These are phyloP conservation scores for Parmelia sp. DNA, from an alignment of 495 filamentous ascomycete species.

Conservation along the genomic window DNA sequence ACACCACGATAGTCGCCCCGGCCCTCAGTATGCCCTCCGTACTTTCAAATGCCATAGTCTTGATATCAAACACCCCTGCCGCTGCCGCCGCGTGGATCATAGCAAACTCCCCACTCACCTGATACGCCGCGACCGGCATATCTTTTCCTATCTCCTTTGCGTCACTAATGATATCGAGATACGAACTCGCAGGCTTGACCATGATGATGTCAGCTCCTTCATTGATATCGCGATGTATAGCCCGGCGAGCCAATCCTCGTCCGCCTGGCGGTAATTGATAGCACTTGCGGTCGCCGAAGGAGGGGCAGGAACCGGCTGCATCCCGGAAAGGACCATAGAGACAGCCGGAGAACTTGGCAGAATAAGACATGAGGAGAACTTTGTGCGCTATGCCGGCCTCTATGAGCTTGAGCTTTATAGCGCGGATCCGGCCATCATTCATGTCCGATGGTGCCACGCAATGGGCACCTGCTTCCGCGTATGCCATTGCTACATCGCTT, in stretches of 20 bases:
- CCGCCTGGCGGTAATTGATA: constrained; percentile 93
- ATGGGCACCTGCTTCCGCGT: constrained; percentile 88
- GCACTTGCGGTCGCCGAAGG: constrained; percentile 90
- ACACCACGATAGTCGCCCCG: constrained; percentile 84
- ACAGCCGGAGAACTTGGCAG: constrained; percentile 93
- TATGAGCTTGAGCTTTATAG: constrained; percentile 94
- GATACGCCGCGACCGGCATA: constrained; percentile 88
- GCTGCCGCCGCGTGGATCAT: constrained; percentile 97
- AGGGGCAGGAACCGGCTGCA: constrained; percentile 84
- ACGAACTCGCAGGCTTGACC: constrained; percentile 94
- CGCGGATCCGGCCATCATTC: constrained; percentile 95
- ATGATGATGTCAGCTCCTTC: constrained; percentile 98
- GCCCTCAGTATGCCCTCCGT: constrained; percentile 89
- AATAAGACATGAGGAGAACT: constrained; percentile 90
- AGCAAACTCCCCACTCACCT: constrained; percentile 93
- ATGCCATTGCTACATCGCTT: constrained; percentile 85
- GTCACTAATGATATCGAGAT: constrained; percentile 92
- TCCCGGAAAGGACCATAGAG: constrained; percentile 97
- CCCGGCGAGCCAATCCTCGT: constrained; percentile 85
- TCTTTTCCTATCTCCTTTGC: constrained; percentile 88
- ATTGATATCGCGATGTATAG: constrained; percentile 79
- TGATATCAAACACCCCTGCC: constrained; percentile 95
- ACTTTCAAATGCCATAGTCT: constrained; percentile 89
- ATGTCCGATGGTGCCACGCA: constrained; percentile 97
- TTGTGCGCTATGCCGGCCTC: constrained; percentile 85